Evolutionary conservation across 1,284 basidiomycete genomes (phyloP), one percentile per base, ranked within the genome.

Genomic region (Coniophora puteana): DNA sequence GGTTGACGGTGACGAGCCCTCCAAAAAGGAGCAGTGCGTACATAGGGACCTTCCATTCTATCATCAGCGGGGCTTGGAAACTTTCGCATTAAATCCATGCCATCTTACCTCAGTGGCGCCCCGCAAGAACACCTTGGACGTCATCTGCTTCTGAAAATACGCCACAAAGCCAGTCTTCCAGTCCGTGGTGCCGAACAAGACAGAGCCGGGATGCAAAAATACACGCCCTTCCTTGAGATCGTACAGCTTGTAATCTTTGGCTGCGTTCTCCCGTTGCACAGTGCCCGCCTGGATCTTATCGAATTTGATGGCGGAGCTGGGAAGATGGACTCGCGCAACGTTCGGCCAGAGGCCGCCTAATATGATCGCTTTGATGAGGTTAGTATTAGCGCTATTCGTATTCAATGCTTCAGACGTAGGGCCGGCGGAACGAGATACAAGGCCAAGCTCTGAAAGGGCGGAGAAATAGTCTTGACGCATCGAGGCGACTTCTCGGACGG

Each of bases 1-100:
- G 88, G 52, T 93, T 84, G 44, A 93, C 80, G 12, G 78, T 69
- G 20, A 95, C 77, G 13, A 72, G 71, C 0, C 91, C 92, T 3
- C 93, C 92, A 51, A 96, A 92, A 8, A 96, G 68, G 31, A 96
- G 62, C 16, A 95, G 64, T 1, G 81, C 88, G 58, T 90, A 95
- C 17, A 93, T 66, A 1, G 92, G 90, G n/a, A 89, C 76, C 84
- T 90, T 23, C 23, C 36, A 33, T 23, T 27, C 8, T 22, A 5
- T 26, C 30, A 41, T 28, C 21, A 8, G 24, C 10, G 14, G 18
- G 17, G 40, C 17, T 39, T 17, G 8, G 8, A 22, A 10, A 16
- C 32, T 36, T 4, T 16, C 26, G 21, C 22, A 4, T 22, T 17
- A n/a, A 12, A 18, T 3, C 16, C 21, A 3, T 5, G 18, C 22